Evolutionary conservation across 1,284 basidiomycete genomes (phyloP).

Genomic region (Athelia psychrophila): DNA sequence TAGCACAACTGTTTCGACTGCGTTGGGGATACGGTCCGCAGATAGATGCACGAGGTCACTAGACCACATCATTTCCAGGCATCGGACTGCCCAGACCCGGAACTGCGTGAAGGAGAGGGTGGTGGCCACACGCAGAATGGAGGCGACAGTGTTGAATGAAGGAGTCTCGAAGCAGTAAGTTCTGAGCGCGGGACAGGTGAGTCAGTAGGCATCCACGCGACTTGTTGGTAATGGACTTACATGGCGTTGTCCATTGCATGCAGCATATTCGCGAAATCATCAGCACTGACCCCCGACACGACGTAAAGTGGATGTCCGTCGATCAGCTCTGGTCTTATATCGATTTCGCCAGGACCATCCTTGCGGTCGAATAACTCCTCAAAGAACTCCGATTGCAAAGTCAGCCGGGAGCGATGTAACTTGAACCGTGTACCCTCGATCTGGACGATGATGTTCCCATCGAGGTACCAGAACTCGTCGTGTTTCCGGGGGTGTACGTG

Average conservation of each 20-base stretch:
- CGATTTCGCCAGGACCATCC: constrained; percentile 8
- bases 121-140: background rate
- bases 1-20: constrained; percentile 27
- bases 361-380: constrained; percentile 21
- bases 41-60: constrained; percentile 16
- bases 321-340: constrained; percentile 10
- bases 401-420: constrained; percentile 33
- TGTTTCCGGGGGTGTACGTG: background rate
- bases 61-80: constrained; percentile 6
- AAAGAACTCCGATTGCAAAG: constrained; percentile 32
- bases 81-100: background rate
- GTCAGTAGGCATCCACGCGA: background rate
- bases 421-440: constrained; percentile 20
- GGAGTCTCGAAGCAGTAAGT: background rate
- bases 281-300: constrained; percentile 15
- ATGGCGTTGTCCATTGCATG: constrained; percentile 31
- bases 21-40: constrained; percentile 9
- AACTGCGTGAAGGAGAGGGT: background rate
- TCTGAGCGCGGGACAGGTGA: background rate
- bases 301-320: constrained; percentile 21
- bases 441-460: background rate
- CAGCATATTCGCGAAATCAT: constrained; percentile 33
- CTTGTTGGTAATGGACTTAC: constrained; percentile 20
- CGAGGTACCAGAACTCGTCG: background rate
- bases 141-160: background rate